Evolutionary conservation across 2,329 filamentous ascomycete species (phyloP).

Genomic region (Juglanconis juglandina): DNA sequence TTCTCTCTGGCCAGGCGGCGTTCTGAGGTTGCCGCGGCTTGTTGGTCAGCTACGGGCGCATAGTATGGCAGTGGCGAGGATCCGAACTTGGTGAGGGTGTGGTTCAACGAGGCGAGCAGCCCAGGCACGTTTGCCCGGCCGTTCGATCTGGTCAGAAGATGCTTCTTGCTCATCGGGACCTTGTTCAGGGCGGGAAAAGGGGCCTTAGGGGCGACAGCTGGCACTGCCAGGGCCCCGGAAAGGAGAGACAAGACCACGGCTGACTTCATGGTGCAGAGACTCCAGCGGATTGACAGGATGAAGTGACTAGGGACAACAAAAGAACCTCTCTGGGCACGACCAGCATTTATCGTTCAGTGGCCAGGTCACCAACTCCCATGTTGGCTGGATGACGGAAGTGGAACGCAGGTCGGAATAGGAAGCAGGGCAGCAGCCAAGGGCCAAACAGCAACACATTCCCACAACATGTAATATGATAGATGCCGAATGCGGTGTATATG

Average conservation of each 20-base stretch:
- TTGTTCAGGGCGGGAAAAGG: not conserved
- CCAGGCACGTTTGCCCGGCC: constrained; percentile 1
- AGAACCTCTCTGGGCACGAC: not conserved
- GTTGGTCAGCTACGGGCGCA: constrained; percentile 5
- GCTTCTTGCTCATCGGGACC: constrained; percentile 5
- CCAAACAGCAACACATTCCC: not conserved
- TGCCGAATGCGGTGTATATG: not conserved
- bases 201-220: not conserved
- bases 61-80: constrained; percentile 4
- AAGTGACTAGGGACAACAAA: not conserved
- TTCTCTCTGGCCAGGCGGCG: not conserved
- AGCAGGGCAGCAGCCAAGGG: not conserved
- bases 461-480: not conserved
- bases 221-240: constrained; percentile 7
- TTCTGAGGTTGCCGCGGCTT: not conserved
- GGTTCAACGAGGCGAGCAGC: constrained; percentile 4
- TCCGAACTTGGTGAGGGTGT: constrained; percentile 3
- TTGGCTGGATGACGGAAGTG: not conserved
- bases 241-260: constrained; percentile 4
- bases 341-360: not conserved
- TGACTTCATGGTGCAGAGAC: not conserved
- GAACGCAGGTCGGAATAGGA: not conserved
- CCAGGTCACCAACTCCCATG: not conserved
- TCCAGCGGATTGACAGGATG: not conserved
- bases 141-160: constrained; percentile 1